Evolutionary conservation across 1,139 yeast genomes (phyloP).

Genomic region (Yamadazyma blattariae): DNA sequence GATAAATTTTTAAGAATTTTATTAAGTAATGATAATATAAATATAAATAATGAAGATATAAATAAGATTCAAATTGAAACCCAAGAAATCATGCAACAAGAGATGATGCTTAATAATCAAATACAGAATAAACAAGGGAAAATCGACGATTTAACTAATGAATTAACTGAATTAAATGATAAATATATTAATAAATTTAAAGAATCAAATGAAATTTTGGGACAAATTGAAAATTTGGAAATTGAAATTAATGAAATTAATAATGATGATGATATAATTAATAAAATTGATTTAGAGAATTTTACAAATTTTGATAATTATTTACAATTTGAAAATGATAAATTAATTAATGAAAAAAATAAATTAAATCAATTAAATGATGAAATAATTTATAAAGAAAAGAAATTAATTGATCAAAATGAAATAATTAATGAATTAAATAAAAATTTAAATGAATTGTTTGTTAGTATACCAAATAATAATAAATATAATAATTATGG

Average conservation of each 20-base stretch:
- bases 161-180: constrained; percentile 17
- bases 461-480: background rate
- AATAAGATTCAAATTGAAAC: constrained; percentile 17
- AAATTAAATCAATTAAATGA: constrained; percentile 8
- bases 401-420: background rate
- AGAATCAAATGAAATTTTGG: constrained; percentile 13
- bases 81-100: constrained; percentile 15
- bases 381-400: constrained; percentile 5
- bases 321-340: constrained; percentile 19
- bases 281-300: constrained; percentile 5
- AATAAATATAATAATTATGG: constrained; percentile 19
- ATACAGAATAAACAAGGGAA: constrained; percentile 18
- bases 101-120: constrained; percentile 17
- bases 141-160: constrained; percentile 19
- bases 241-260: background rate
- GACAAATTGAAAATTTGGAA: constrained; percentile 13
- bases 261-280: constrained; percentile 12
- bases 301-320: constrained; percentile 7
- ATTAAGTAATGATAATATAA: constrained; percentile 14
- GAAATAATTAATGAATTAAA: constrained; percentile 5
- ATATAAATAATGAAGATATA: constrained; percentile 19
- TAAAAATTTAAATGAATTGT: constrained; percentile 3
- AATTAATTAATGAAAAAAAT: constrained; percentile 10
- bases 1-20: constrained; percentile 50
- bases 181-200: constrained; percentile 13